Conservation (phyloP, 1,139 yeast species). For the Chernovozyma aurita region DNA sequence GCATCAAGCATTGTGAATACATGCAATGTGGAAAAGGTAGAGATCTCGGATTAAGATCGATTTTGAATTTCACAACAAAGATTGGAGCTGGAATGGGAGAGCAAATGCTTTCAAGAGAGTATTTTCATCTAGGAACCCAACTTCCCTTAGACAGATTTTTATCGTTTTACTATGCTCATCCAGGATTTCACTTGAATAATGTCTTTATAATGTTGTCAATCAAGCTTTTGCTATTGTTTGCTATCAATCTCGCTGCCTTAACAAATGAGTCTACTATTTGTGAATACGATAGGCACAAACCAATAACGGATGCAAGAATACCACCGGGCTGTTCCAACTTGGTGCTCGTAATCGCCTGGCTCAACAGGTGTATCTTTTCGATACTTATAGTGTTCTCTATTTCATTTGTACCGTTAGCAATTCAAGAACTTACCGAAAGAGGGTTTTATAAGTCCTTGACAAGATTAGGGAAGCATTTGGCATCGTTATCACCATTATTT, state of each 20-base stretch:
- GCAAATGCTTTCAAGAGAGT: conserved; percentile 51
- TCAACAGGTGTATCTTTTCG: conserved; percentile 44
- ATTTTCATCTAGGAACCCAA: conserved; percentile 45
- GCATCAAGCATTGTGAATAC: conserved; percentile 54
- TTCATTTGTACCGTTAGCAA: conserved; percentile 46
- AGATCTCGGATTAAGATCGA: conserved; percentile 52
- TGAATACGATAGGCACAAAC: conserved; percentile 40
- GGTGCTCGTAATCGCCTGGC: conserved; percentile 48
- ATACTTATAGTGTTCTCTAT: conserved; percentile 47
- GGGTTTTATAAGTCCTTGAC: conserved; percentile 44
- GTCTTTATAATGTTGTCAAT: conserved; percentile 47
- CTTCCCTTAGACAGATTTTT: conserved; percentile 48
- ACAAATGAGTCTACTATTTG: conserved; percentile 43
- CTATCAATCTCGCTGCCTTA: conserved; percentile 45
- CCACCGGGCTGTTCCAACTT: conserved; percentile 47
- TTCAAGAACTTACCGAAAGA: conserved; percentile 49
- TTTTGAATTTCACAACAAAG: conserved; percentile 49
- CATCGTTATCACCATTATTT: conserved; percentile 48
- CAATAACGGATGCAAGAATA: conserved; percentile 42
- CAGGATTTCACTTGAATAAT: conserved; percentile 54
- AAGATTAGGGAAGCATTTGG: conserved; percentile 43
- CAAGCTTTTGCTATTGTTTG: conserved; percentile 42
- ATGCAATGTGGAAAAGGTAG: conserved; percentile 57
- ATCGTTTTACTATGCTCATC: conserved; percentile 53
- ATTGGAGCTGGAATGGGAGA: conserved; percentile 62